Evolutionary conservation across 129 eudicot genomes (phyloP).

Genomic region (Apium graveolens): DNA sequence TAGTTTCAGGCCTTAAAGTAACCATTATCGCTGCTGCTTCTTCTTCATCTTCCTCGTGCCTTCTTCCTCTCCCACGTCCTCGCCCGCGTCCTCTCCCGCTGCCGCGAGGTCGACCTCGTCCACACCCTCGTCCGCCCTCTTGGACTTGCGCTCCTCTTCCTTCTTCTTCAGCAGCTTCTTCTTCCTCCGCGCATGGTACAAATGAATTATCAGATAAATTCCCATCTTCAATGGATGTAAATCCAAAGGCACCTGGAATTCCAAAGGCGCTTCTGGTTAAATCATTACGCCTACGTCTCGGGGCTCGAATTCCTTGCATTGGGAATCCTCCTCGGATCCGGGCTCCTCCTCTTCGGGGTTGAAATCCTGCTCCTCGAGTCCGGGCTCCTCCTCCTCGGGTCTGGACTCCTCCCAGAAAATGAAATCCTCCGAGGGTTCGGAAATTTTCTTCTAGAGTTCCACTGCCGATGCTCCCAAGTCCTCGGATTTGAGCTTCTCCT

Average conservation of each 20-base stretch:
- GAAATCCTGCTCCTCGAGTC: neutral
- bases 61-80: neutral
- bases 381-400: neutral
- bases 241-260: neutral
- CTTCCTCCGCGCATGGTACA: neutral
- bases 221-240: neutral
- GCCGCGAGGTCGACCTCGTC: neutral
- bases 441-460: neutral
- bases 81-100: neutral
- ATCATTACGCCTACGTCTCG: neutral
- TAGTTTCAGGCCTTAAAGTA: neutral
- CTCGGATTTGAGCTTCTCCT: neutral
- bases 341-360: neutral
- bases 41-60: neutral
- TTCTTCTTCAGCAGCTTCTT: conserved; percentile 44
- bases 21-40: neutral
- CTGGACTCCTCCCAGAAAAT: no score
- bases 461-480: neutral
- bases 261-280: neutral
- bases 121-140: neutral
- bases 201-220: neutral
- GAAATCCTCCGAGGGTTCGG: neutral
- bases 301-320: neutral
- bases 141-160: neutral
- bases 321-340: neutral